Conservation (phyloP, 2,329 filamentous ascomycete species). For the Epichloe glyceriae region DNA sequence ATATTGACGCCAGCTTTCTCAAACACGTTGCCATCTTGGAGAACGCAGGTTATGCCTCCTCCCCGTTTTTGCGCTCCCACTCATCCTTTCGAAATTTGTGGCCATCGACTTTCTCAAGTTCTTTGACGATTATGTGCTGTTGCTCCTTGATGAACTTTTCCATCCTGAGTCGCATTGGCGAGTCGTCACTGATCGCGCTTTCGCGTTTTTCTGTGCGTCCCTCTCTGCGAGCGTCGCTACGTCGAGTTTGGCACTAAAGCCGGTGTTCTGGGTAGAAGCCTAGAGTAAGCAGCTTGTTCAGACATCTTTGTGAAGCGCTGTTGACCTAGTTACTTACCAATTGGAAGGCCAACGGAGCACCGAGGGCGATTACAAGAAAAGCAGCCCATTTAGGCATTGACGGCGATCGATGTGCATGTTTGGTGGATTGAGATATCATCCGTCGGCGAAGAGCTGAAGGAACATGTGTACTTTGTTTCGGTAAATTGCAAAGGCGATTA, state of each 20-base stretch:
- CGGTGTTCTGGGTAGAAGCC: constrained; percentile 22
- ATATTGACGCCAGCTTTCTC: constrained; percentile 96
- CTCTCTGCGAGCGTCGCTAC: constrained; percentile 66
- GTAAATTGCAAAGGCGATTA: neutral
- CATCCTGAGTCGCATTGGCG: constrained; percentile 96
- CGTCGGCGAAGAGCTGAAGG: neutral
- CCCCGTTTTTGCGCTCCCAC: constrained; percentile 84
- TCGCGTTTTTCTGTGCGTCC: constrained; percentile 74
- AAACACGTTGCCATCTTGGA: constrained; percentile 93
- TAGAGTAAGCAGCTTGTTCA: neutral
- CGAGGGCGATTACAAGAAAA: neutral
- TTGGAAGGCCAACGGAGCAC: constrained; percentile 2
- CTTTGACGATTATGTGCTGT: constrained; percentile 74
- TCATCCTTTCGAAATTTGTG: constrained; percentile 70
- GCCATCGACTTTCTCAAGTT: constrained; percentile 74
- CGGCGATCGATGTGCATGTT: neutral
- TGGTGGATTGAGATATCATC: neutral
- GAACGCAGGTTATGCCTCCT: constrained; percentile 84
- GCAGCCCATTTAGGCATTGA: neutral
- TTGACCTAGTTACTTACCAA: neutral
- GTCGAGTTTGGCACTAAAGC: constrained; percentile 39
- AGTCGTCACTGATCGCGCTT: constrained; percentile 50
- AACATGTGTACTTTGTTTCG: neutral
- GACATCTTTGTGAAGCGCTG: neutral
- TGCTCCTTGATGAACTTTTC: constrained; percentile 91